A percentile compares a stretch with the other conserved stretches of the same genome.
phyloP scores from a whole-genome alignment of 306 rosid species.

The Arachis stenosperma region DNA sequence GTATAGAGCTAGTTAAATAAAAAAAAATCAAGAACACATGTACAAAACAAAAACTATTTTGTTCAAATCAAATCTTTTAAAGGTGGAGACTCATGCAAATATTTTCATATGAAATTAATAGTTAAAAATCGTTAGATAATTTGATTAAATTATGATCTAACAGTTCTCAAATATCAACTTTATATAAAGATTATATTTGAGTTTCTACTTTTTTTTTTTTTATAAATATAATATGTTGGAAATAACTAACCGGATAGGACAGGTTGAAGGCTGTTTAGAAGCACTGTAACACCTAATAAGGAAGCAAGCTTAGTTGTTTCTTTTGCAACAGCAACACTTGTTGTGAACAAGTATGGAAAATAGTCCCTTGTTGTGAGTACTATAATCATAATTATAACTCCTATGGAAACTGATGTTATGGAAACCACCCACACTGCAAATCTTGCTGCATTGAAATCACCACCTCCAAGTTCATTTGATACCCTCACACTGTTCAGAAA shows the following conservation, averaged over 20 bases:
- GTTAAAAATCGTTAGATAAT: no score
- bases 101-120: no score
- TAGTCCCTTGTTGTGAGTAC: constrained; percentile 56
- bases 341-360: constrained; percentile 73
- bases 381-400: constrained; percentile 50
- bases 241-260: constrained; percentile 64
- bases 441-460: constrained; percentile 58
- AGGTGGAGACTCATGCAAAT: no score
- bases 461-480: constrained; percentile 85
- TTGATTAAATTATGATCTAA: no score
- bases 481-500: constrained; percentile 73
- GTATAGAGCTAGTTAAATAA: no score
- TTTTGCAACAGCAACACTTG: constrained; percentile 60
- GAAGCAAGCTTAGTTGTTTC: constrained; percentile 71
- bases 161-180: no score
- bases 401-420: constrained; percentile 64
- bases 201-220: no score
- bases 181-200: no score
- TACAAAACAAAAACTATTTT: no score
- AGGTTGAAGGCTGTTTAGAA: constrained; percentile 78
- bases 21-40: no score
- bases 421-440: constrained; percentile 73
- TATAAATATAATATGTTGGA: no score
- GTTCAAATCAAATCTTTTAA: no score
- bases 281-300: constrained; percentile 63